Evolutionary conservation across 352 stramenopile genomes (phyloP), one percentile per base, ranked within the genome.

Genomic region (Globisporangium okanoganense): DNA sequence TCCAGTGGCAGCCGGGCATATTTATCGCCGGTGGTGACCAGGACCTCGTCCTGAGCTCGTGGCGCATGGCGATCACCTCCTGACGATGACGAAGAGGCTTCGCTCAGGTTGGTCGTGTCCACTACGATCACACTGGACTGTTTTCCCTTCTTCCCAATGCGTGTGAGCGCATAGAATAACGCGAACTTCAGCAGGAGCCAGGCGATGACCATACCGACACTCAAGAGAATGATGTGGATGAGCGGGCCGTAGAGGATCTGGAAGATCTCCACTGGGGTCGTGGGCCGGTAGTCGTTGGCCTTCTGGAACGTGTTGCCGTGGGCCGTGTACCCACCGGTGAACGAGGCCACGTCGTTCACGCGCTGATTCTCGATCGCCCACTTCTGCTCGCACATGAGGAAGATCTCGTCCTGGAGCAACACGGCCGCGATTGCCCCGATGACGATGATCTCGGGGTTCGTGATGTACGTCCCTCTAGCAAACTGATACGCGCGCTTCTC

Each of bases 401-500:
- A 64, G 43, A 75, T 50, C 13, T 43, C 16, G 25, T 64, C 56
- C 10, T 40, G 52, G 4, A 61, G 40, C 16, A 31, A 4, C 5
- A 61, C 50, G 3, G 61, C 29, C 5, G 59, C 44, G 22, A 66
- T 60, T 0, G 57, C 65, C 16, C 60, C 64, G 20, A 75, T 58
- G 2, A 20, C 44, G 24, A 75, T 64, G 44, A 72, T 50, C 53
- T 70, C 62, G 2, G 53, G 36, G n/a, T 64, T 59, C n/a, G 68
- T 67, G 8, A 67, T 52, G 36, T 58, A 70, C 29, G 65, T 70
- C 9, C 49, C 38, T 4, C 50, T 47, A 2, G 27, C 68, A 22
- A 67, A 53, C 14, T 35, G 65, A 49, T 75, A 82, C 12, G 74
- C 74, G 44, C 62, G 53, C 33, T 62, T 63, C 67, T 82, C 74